Evolutionary conservation across 768 basidiomycete species (phyloP).

Genomic region (Russula sp.): DNA sequence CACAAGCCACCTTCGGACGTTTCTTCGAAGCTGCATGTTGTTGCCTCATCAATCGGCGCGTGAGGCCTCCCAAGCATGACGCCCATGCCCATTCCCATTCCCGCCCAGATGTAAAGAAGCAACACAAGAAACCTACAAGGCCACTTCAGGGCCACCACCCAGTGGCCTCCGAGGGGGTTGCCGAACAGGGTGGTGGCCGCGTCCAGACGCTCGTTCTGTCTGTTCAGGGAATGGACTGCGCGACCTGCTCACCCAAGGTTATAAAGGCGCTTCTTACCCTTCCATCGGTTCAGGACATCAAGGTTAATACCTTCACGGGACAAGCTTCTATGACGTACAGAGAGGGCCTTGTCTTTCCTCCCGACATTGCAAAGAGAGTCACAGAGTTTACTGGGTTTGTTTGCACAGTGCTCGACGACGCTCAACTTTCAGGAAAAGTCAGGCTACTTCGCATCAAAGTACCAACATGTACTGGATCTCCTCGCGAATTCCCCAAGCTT

Average conservation of each 20-base stretch:
- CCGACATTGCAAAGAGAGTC: constrained; percentile 10
- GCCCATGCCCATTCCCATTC: neutral
- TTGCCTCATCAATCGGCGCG: constrained; percentile 17
- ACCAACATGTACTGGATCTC: neutral
- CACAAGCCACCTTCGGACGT: constrained; percentile 7
- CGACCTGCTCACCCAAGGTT: constrained; percentile 15
- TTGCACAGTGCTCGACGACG: constrained; percentile 7
- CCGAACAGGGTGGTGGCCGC: constrained; percentile 5
- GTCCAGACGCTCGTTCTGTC: constrained; percentile 1
- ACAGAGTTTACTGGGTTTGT: constrained; percentile 14
- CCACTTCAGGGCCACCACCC: neutral
- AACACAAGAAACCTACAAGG: neutral
- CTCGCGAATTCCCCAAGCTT: neutral
- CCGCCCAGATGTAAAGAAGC: neutral
- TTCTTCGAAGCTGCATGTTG: constrained; percentile 19
- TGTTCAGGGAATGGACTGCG: constrained; percentile 21
- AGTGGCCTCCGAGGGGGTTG: neutral
- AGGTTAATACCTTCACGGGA: constrained; percentile 14
- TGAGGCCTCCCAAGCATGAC: neutral
- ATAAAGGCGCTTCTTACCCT: constrained; percentile 13
- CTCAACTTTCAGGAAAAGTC: neutral
- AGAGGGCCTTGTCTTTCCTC: constrained; percentile 12
- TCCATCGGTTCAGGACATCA: constrained; percentile 18
- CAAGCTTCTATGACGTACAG: constrained; percentile 19
- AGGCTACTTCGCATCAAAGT: constrained; percentile 16